phyloP scores from a whole-genome alignment of 805 yeast species.

The Barnettozyma pratensis region DNA sequence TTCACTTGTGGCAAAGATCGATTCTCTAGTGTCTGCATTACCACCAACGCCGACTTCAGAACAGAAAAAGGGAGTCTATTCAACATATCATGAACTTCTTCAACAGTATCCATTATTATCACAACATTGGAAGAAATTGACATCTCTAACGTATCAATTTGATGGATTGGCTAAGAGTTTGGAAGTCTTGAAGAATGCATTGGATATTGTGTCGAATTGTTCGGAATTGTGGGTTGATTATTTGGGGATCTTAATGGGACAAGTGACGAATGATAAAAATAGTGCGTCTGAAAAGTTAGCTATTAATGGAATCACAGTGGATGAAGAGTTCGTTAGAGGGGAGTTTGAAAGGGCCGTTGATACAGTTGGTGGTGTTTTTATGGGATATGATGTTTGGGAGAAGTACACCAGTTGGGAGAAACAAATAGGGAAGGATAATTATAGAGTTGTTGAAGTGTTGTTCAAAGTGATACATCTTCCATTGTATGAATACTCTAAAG shows the following conservation, averaged over 20 bases:
- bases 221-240: slow-evolving; percentile 70
- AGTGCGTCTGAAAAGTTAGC: background rate
- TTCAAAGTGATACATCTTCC: slow-evolving; percentile 53
- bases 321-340: slow-evolving; percentile 29
- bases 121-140: slow-evolving; percentile 62
- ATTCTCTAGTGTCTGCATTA: background rate
- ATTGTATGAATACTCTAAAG: slow-evolving; percentile 75
- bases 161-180: slow-evolving; percentile 51
- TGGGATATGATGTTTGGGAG: slow-evolving; percentile 83
- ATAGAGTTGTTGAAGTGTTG: slow-evolving; percentile 37
- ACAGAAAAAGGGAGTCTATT: background rate
- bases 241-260: slow-evolving; percentile 44
- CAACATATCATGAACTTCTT: slow-evolving; percentile 39
- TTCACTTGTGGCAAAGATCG: background rate
- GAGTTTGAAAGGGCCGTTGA: slow-evolving; percentile 45
- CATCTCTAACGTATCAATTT: slow-evolving; percentile 49
- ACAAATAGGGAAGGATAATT: slow-evolving; percentile 23
- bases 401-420: slow-evolving; percentile 56
- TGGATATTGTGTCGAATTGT: slow-evolving; percentile 49
- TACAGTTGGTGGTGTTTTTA: slow-evolving; percentile 63
- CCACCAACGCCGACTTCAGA: background rate
- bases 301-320: slow-evolving; percentile 3
- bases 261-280: slow-evolving; percentile 27
- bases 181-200: slow-evolving; percentile 36
- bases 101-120: slow-evolving; percentile 50